These are phyloP conservation scores for Pythium coloratum DNA, from an alignment of 352 stramenopile genomes.

Conservation along the genomic window DNA sequence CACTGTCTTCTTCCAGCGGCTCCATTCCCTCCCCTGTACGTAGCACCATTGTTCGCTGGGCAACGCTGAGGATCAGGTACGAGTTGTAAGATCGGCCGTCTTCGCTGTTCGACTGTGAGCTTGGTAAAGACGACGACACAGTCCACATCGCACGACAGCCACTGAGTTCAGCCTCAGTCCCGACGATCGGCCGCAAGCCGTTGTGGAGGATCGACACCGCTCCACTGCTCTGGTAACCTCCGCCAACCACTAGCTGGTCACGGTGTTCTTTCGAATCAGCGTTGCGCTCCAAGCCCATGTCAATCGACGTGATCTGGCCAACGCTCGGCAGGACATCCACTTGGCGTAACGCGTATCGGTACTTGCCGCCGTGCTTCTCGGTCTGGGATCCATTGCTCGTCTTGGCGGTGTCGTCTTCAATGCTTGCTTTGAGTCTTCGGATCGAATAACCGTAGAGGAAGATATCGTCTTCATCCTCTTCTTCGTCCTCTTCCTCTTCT, in stretches of 20 bases:
- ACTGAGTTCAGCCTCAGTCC: conserved; percentile 76
- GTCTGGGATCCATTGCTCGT: neutral
- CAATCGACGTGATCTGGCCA: conserved; percentile 82
- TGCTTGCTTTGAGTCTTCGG: conserved; percentile 16
- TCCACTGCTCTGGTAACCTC: conserved; percentile 57
- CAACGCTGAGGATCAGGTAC: conserved; percentile 82
- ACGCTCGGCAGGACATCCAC: conserved; percentile 73
- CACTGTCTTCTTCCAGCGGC: conserved; percentile 77
- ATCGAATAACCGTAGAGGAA: conserved; percentile 65
- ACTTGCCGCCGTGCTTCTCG: conserved; percentile 14
- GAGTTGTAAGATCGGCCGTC: conserved; percentile 68
- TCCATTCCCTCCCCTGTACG: conserved; percentile 84
- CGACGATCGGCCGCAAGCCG: conserved; percentile 79
- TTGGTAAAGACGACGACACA: conserved; percentile 65
- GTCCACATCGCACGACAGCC: conserved; percentile 88
- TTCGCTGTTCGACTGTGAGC: conserved; percentile 35
- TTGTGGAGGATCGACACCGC: conserved; percentile 79
- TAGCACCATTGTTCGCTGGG: conserved; percentile 83
- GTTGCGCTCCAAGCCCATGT: conserved; percentile 75
- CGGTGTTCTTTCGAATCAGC: conserved; percentile 74
- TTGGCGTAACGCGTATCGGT: conserved; percentile 54
- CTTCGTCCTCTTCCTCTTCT: conserved; percentile 55
- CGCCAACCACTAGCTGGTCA: conserved; percentile 79
- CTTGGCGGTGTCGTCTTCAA: conserved; percentile 3
- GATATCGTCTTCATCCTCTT: conserved; percentile 61